Base-by-base conservation (phyloP, 2,329 filamentous ascomycete species). In the Alternaria sp. region DNA sequence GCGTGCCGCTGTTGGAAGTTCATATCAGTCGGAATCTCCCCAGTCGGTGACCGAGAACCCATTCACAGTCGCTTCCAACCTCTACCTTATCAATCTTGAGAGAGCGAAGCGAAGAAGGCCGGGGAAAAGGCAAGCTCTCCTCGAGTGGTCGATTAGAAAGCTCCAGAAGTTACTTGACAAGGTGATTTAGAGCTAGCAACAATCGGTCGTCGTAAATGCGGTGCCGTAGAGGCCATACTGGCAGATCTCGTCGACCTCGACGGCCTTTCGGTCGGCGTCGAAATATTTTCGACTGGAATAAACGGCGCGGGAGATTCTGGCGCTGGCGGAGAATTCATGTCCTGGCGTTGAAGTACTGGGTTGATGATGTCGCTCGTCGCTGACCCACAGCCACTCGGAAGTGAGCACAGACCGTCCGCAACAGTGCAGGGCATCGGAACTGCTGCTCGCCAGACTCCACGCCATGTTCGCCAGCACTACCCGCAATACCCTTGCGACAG, bases 401-500 rank as follows among this genome's bases (percentile, higher is more conserved):
- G 67, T 68, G 65, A 65, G 71, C 72, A 72, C 71, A 59, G 72
- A 68, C 71, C 49, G 41, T 60, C 59, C 61, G 63, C 67, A 70
- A 64, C 58, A 59, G 63, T 66, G 63, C 58, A 59, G 62, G 46
- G 59, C 61, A 50, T 57, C 54, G 30, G 54, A 60, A 48, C 34
- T 61, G 62, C 67, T 65, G 38, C 52, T 63, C 44, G 54, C 53
- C 66, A 63, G 54, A 63, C 68, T 58, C 64, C 65, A 70, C 65
- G 67, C 64, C 67, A 78, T 78, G 74, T 65, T 78, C 54, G 55
- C 66, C 51, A 65, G 60, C 45, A 69, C 60, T 38, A 60, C 66
- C 12, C 70, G 69, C 53, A 68, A 52, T 45, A 66, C 62, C n/a
- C 59, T 71, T 51, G 62, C 61, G 53, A 60, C 64, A 14, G 52